These are phyloP conservation scores for Talaromyces amestolkiae DNA, from an alignment of 2,329 filamentous ascomycete genomes.

Conservation along the genomic window DNA sequence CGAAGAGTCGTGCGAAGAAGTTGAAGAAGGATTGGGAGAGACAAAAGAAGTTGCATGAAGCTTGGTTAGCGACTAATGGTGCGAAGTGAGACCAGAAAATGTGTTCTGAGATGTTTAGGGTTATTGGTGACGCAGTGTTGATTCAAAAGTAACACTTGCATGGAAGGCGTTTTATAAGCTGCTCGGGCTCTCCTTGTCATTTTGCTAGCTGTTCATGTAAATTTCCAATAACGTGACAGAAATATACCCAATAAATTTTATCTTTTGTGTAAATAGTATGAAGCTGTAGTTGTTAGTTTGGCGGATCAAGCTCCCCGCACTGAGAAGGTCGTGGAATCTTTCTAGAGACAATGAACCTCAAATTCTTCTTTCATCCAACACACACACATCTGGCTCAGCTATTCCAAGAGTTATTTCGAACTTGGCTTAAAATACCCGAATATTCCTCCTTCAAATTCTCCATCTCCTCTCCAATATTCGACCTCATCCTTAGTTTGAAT, in stretches of 20 bases:
- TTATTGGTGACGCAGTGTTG: neutral
- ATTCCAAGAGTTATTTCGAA: neutral
- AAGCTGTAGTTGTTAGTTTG: neutral
- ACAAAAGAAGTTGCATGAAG: slow-evolving; percentile 81
- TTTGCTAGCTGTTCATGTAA: neutral
- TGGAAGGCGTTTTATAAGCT: neutral
- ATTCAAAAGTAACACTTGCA: neutral
- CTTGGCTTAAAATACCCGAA: neutral
- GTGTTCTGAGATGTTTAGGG: neutral
- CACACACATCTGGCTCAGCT: neutral
- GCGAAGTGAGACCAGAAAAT: neutral
- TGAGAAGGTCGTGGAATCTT: slow-evolving; percentile 10
- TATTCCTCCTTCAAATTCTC: neutral
- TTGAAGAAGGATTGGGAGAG: slow-evolving; percentile 84
- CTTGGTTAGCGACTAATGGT: slow-evolving; percentile 43
- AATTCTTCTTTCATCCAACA: neutral
- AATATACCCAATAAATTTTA: neutral
- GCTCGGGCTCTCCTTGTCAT: neutral
- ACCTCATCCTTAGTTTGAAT: neutral
- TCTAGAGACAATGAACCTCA: neutral
- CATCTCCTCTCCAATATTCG: neutral
- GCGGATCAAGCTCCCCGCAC: slow-evolving; percentile 1
- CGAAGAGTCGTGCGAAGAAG: slow-evolving; percentile 78
- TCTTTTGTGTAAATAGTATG: neutral
- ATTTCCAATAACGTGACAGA: neutral